Conservation (phyloP, 805 yeast species). For the Wickerhamomyces canadensis region DNA sequence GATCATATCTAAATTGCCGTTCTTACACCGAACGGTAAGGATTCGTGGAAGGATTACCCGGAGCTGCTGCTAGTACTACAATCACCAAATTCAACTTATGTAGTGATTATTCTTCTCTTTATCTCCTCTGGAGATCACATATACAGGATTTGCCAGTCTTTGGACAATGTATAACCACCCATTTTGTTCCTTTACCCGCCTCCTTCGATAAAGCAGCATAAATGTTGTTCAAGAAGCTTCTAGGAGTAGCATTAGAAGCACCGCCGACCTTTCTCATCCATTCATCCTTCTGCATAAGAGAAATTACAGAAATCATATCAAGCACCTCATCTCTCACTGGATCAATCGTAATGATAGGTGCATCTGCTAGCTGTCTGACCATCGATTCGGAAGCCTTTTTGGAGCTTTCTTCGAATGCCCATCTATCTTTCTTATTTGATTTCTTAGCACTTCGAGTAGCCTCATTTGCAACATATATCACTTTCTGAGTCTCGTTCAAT, state of each 20-base stretch:
- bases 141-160: constrained; percentile 67
- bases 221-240: constrained; percentile 73
- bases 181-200: constrained; percentile 59
- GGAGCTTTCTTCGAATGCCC: constrained; percentile 72
- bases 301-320: constrained; percentile 74
- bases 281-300: constrained; percentile 73
- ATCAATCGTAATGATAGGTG: constrained; percentile 78
- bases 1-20: too few relatives aligned
- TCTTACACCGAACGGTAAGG: too few relatives aligned
- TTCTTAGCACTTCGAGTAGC: constrained; percentile 76
- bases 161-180: constrained; percentile 76
- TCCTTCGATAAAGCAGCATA: constrained; percentile 72
- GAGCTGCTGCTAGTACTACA: too few relatives aligned
- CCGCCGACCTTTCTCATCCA: constrained; percentile 77
- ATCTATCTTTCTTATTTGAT: constrained; percentile 68
- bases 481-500: constrained; percentile 42
- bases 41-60: too few relatives aligned
- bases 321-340: constrained; percentile 73
- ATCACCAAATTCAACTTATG: too few relatives aligned
- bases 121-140: constrained; percentile 52
- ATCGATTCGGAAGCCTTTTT: constrained; percentile 51
- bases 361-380: constrained; percentile 47
- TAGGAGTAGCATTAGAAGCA: constrained; percentile 69
- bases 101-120: too few relatives aligned
- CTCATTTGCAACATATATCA: constrained; percentile 67